Conservation (phyloP, 106 monocot species). For the Agapanthus africanus region DNA sequence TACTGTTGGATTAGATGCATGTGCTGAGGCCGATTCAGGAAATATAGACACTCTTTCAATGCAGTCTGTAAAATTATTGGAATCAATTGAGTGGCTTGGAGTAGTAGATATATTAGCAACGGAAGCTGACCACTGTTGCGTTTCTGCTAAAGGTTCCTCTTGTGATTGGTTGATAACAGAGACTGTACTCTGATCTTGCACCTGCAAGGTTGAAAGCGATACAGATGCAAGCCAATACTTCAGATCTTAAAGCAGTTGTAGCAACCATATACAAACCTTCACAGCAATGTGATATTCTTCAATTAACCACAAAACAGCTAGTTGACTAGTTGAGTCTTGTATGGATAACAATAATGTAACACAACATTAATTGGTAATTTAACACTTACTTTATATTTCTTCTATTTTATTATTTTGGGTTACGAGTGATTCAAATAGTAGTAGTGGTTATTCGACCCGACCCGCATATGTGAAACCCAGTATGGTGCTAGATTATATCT, state of each 20-base stretch:
- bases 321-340: too few species aligned
- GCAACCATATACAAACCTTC: too few species aligned
- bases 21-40: constrained; percentile 19
- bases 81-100: constrained; percentile 15
- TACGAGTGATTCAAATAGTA: too few species aligned
- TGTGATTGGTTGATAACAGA: constrained; percentile 16
- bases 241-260: background rate
- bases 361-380: too few species aligned
- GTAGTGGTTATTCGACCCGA: too few species aligned
- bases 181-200: constrained; percentile 15
- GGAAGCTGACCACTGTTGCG: constrained; percentile 14
- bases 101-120: constrained; percentile 7
- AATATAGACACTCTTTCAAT: constrained; percentile 3
- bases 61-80: constrained; percentile 24
- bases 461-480: too few species aligned
- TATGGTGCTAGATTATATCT: too few species aligned
- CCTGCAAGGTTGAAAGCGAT: constrained; percentile 11
- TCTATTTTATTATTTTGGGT: too few species aligned
- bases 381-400: too few species aligned
- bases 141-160: constrained; percentile 14
- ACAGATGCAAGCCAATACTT: background rate
- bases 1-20: constrained; percentile 12
- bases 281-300: too few species aligned
- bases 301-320: background rate
- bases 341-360: too few species aligned